Percentiles rank a stretch among this genome's conserved stretches.
These are phyloP conservation scores for Aurantiochytrium sp. DNA, from an alignment of 108 stramenopile genomes.

Conservation along the genomic window DNA sequence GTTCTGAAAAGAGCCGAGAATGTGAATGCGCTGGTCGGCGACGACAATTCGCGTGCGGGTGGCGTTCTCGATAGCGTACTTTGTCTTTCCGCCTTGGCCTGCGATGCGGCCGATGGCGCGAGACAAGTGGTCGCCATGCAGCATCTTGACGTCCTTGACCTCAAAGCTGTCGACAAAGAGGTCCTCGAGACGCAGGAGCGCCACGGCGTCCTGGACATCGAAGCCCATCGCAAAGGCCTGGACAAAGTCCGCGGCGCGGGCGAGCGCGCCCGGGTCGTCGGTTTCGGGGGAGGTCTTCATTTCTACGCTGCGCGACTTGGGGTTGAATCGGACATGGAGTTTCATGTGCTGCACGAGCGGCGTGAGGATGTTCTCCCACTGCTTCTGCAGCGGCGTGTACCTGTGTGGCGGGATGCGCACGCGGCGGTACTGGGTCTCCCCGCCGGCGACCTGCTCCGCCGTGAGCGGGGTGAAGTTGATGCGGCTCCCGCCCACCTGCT, in stretches of 20 bases:
- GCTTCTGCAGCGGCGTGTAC: slow-evolving; percentile 80
- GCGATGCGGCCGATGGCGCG: slow-evolving; percentile 97
- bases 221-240: slow-evolving; percentile 96
- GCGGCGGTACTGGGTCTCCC: slow-evolving; percentile 40
- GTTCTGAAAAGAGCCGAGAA: slow-evolving; percentile 89
- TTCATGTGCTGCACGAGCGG: slow-evolving; percentile 93
- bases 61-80: slow-evolving; percentile 99
- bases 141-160: slow-evolving; percentile 90
- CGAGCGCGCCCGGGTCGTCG: slow-evolving; percentile 75
- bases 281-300: slow-evolving; percentile 89
- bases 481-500: not conserved
- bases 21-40: slow-evolving; percentile 90
- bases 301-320: slow-evolving; percentile 89
- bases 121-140: slow-evolving; percentile 88
- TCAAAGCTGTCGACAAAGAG: slow-evolving; percentile 94
- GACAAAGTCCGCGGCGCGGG: slow-evolving; percentile 95
- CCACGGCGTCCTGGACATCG: slow-evolving; percentile 95
- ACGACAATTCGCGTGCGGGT: slow-evolving; percentile 93
- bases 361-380: slow-evolving; percentile 83
- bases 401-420: slow-evolving; percentile 92
- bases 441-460: slow-evolving; percentile 13
- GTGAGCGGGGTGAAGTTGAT: not conserved
- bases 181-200: slow-evolving; percentile 93
- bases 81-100: slow-evolving; percentile 96
- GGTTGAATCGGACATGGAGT: slow-evolving; percentile 91